Percentiles rank a stretch among this genome's conserved stretches.
Evolutionary conservation across 345 rosid species (phyloP).

Genomic region (Melaleuca alternifolia): DNA sequence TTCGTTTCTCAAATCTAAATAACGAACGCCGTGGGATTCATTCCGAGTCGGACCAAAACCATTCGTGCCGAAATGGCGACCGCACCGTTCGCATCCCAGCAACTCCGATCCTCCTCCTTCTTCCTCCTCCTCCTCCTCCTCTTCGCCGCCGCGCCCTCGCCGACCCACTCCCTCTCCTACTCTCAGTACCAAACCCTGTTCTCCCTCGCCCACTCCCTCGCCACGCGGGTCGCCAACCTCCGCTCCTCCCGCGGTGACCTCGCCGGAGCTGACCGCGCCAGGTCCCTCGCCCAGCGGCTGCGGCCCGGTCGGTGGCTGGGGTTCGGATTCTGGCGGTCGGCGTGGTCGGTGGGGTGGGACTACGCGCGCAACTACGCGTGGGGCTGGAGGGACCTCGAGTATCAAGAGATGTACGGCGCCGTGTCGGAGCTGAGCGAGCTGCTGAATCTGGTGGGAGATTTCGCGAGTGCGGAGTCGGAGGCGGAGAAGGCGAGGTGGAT

Average conservation of each 20-base stretch:
- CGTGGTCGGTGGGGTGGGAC: constrained; percentile 74
- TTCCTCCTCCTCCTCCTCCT: constrained; percentile 17
- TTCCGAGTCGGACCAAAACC: background rate
- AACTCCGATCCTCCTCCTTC: background rate
- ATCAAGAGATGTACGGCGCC: constrained; percentile 38
- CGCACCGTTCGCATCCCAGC: constrained; percentile 8
- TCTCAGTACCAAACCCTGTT: constrained; percentile 29
- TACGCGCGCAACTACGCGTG: constrained; percentile 58
- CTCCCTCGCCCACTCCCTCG: constrained; percentile 64
- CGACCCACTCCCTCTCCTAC: constrained; percentile 20
- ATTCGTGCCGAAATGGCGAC: constrained; percentile 9
- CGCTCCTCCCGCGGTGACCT: constrained; percentile 64
- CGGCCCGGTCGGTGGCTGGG: constrained; percentile 27
- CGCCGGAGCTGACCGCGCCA: constrained; percentile 47
- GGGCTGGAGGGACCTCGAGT: constrained; percentile 38
- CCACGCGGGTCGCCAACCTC: constrained; percentile 60
- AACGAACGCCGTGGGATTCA: background rate
- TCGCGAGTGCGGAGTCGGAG: constrained; percentile 33
- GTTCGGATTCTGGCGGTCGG: constrained; percentile 29
- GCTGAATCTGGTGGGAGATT: constrained; percentile 25
- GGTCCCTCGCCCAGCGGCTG: constrained; percentile 32
- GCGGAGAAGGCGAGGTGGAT: constrained; percentile 39
- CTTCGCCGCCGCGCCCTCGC: constrained; percentile 11
- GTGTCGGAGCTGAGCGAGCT: constrained; percentile 59
- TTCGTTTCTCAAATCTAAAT: too few relatives aligned